phyloP scores from a whole-genome alignment of 2,329 filamentous ascomycete genomes.

The Pseudogymnoascus sp. region DNA sequence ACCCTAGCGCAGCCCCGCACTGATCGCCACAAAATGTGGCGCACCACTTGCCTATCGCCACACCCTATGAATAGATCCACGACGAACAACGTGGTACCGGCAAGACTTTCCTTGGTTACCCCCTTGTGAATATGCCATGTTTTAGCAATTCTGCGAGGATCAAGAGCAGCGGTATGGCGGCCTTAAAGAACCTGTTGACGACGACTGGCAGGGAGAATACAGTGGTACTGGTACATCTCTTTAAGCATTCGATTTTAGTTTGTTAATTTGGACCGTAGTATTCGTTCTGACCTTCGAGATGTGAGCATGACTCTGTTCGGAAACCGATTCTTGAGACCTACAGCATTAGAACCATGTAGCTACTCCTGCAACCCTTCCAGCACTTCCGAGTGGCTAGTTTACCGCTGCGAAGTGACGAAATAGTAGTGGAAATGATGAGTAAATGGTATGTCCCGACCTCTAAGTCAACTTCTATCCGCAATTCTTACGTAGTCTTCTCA shows the following conservation, averaged over 20 bases:
- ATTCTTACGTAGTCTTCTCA: not conserved
- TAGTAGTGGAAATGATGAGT: not conserved
- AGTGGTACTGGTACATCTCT: not conserved
- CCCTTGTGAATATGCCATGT: not conserved
- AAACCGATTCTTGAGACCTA: not conserved
- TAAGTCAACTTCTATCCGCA: not conserved
- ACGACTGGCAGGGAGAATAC: not conserved
- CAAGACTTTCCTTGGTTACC: not conserved
- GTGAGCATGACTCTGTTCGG: not conserved
- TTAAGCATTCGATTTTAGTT: not conserved
- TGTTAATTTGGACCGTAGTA: not conserved
- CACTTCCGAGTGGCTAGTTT: not conserved
- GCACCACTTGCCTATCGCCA: conserved; percentile 1
- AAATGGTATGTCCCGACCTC: not conserved
- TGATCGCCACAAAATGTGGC: not conserved
- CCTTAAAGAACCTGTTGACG: not conserved
- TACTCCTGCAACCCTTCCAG: not conserved
- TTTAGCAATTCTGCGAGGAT: not conserved
- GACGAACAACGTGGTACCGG: not conserved
- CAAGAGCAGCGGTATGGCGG: not conserved
- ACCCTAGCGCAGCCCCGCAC: not conserved
- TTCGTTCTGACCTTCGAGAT: not conserved
- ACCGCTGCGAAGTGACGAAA: not conserved
- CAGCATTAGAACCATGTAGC: not conserved
- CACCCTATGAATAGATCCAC: not conserved